Evolutionary conservation across 164 flowering plant species (phyloP), one percentile per base, ranked within the genome.

Genomic region (Vitis rupestris): DNA sequence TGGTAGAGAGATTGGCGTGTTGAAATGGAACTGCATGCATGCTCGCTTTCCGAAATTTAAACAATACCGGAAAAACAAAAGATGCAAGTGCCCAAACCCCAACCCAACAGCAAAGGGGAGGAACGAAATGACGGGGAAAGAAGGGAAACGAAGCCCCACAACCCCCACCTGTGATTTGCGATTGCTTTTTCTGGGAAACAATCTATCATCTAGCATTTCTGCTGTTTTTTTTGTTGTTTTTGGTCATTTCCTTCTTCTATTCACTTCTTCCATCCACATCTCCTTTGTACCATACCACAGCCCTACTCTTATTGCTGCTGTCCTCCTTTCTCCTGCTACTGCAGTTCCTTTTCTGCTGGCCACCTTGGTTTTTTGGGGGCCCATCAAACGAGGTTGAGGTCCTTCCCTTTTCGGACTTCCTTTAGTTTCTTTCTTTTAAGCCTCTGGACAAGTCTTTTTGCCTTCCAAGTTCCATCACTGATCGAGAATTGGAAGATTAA

Each of bases 301-400:
- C 27, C 12, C 27, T 52, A 3, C 11, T 29, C 2, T 27, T 17
- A 17, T 50, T 49, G 23, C 58, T 27, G 23, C 44, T 37, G 44
- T 37, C 44, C 44, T 37, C 44, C 47, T 44, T 59, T 61, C 59
- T 29, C 19, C 47, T 44, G 49, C 50, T 10, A n/a, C 17, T 23
- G 16, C 51, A 27, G 58, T 58, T 50, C 0, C 15, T 65, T 29
- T 64, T 55, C 13, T 11, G 16, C 51, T 4, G 10, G 48, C 14
- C 11, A 47, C 14, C 55, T 8, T 59, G 47, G 12, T 62, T n/a
- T 54, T 37, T 29, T 69, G 72, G 50, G 48, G 81, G 86, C 81
- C 71, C 83, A 59, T 65, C 8, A 62, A 72, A 70, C 83, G 86
- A 80, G 78, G 79, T 63, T 68, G 55, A 68, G 73, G 67, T 75